Evolutionary conservation across 177 flowering plant genomes (phyloP), one percentile per base, ranked within the genome.

Genomic region (Vitis hybrid): DNA sequence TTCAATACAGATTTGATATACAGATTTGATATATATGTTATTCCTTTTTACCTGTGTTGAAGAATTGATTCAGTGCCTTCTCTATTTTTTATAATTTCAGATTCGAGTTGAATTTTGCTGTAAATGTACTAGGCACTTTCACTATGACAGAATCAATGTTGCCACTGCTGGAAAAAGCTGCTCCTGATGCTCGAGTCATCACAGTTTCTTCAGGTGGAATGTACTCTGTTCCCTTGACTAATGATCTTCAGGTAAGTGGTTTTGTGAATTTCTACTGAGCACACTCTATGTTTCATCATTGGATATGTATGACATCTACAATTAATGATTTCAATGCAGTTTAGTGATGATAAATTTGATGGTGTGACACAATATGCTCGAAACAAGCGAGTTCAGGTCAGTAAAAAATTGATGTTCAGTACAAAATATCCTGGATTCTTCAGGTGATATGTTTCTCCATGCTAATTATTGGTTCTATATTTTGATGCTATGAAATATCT

Each of bases 121-220:
- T 92, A 32, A 94, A 94, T 77, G 99, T 92, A 54, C 77, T 88
- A 30, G 97, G 98, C 58, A 92, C 97, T 11, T 95, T 74, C 78
- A 60, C 88, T 50, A 73, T 90, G 79, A 92, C 99, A 48, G 96
- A 93, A 71, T 60, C 75, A 71, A 80, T 94, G 93, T 15, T 88
- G 76, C 99, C 99, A 61, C 79, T 88, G 80, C 75, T 94, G 78
- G 93, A 90, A 74, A 92, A 91, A 81, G 93, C 97, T 71, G 82
- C 88, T 11, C 97, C 97, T 51, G 94, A 92, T 89, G 91, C 97
- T 70, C 87, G 91, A 69, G 99, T 92, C 48, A 91, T 94, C 48
- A 91, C 95, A 21, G 97, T 94, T 66, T 82, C 97, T 24, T 92
- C 99, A 12, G 97, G 99, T 70, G 99, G 97, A 77, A 94, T 94